phyloP scores from a whole-genome alignment of 129 eudicot species.

The Artemisia annua region DNA sequence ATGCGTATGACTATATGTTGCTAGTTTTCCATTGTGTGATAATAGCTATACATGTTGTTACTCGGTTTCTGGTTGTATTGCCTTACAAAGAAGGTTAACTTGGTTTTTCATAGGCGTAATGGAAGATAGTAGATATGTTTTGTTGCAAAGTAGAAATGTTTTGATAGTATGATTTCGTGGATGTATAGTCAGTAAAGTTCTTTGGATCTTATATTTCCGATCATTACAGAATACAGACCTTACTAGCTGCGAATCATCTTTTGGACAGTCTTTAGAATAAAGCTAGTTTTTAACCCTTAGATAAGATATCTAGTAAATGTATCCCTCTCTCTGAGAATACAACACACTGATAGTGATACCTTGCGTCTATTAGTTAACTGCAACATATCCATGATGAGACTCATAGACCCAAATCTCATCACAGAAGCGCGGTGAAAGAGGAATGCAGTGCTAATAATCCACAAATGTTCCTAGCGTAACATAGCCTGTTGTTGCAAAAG shows the following conservation, averaged over 20 bases:
- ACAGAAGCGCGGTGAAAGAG: no score
- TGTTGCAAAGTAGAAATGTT: not conserved
- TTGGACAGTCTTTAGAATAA: not conserved
- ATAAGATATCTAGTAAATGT: not conserved
- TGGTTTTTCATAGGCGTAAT: conserved; percentile 8
- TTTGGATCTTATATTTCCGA: not conserved
- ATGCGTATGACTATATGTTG: not conserved
- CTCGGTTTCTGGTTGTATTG: not conserved
- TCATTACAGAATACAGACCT: not conserved
- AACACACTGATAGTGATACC: no score
- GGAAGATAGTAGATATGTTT: not conserved
- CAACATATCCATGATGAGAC: no score
- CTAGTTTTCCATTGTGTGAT: not conserved
- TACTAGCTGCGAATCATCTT: not conserved
- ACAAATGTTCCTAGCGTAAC: no score
- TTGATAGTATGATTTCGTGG: conserved; percentile 1
- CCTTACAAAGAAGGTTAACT: not conserved
- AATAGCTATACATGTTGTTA: no score
- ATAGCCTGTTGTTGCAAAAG: no score
- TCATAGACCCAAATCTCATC: no score
- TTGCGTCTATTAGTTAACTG: no score
- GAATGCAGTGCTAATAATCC: no score
- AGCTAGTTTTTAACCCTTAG: not conserved
- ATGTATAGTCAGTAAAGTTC: conserved; percentile 1
- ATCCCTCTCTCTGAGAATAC: no score